A percentile compares a stretch with the other conserved stretches of the same genome.
These are phyloP conservation scores for Leccinum rimulosum DNA, from an alignment of 768 basidiomycete genomes.

Conservation along the genomic window DNA sequence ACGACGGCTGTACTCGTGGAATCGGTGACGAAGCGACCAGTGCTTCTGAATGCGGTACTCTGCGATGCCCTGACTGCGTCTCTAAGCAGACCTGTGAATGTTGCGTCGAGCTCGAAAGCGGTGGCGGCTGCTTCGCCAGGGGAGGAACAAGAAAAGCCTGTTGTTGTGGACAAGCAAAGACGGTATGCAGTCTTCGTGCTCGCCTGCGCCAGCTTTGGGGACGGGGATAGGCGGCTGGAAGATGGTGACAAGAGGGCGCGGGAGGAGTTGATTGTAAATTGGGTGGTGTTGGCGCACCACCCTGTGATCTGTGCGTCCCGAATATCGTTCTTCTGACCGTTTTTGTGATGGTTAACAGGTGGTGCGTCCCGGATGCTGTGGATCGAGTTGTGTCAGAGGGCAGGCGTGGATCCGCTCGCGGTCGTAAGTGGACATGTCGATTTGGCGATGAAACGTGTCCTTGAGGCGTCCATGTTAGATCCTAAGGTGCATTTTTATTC, in stretches of 20 bases:
- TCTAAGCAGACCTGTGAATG: conserved; percentile 36
- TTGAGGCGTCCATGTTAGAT: conserved; percentile 45
- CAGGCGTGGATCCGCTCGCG: conserved; percentile 62
- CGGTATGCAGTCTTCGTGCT: conserved; percentile 53
- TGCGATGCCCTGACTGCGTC: conserved; percentile 55
- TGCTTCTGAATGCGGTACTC: conserved; percentile 50
- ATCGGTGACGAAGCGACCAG: conserved; percentile 40
- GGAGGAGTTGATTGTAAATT: conserved; percentile 49
- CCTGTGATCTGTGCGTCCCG: conserved; percentile 49
- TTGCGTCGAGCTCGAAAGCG: conserved; percentile 19
- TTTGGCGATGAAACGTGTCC: conserved; percentile 45
- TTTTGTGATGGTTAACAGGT: conserved; percentile 9
- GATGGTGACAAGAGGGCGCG: conserved; percentile 30
- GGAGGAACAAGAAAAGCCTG: conserved; percentile 39
- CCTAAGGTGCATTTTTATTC: conserved; percentile 40
- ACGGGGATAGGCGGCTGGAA: conserved; percentile 30
- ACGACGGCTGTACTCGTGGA: conserved; percentile 43
- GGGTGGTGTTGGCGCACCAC: conserved; percentile 75
- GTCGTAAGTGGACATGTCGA: conserved; percentile 52
- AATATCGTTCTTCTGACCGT: neutral
- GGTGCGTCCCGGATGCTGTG: conserved; percentile 39
- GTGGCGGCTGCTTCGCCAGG: neutral
- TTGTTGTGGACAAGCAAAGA: conserved; percentile 46
- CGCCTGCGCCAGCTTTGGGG: conserved; percentile 44
- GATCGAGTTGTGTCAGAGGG: conserved; percentile 80